phyloP scores from a whole-genome alignment of 2,329 filamentous ascomycete species.

The Colletotrichum caudatum region DNA sequence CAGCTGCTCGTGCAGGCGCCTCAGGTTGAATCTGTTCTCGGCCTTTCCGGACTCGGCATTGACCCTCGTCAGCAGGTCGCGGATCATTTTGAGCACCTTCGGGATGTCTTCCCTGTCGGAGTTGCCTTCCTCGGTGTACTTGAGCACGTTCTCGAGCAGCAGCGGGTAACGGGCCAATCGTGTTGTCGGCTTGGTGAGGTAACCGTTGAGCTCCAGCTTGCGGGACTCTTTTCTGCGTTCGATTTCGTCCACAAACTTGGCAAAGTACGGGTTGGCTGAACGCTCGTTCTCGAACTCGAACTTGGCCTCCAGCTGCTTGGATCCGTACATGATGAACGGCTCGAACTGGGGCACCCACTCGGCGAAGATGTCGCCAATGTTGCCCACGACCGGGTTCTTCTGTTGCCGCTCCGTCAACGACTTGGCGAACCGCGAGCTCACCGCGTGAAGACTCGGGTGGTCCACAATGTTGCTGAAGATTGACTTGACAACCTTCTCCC shows the following conservation, averaged over 20 bases:
- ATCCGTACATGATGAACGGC: constrained; percentile 96
- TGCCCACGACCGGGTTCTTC: constrained; percentile 87
- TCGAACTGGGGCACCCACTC: constrained; percentile 93
- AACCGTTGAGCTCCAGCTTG: constrained; percentile 96
- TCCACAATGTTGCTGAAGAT: constrained; percentile 98
- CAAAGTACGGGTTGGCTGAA: constrained; percentile 84
- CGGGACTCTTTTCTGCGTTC: constrained; percentile 95
- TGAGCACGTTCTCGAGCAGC: constrained; percentile 89
- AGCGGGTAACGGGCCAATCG: constrained; percentile 93
- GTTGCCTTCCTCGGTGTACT: constrained; percentile 89
- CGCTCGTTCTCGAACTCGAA: constrained; percentile 99
- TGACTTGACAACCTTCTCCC: constrained; percentile 90
- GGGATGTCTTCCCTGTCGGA: constrained; percentile 93
- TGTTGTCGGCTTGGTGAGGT: constrained; percentile 97
- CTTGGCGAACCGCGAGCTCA: constrained; percentile 90
- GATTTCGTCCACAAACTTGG: constrained; percentile 95
- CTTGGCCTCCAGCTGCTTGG: constrained; percentile 95
- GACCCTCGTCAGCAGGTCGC: constrained; percentile 86
- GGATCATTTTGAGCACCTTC: constrained; percentile 87
- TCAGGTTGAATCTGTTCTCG: constrained; percentile 96
- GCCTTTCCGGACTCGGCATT: constrained; percentile 97
- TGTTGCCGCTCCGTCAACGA: constrained; percentile 92
- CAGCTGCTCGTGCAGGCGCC: constrained; percentile 90
- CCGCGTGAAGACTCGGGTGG: constrained; percentile 80
- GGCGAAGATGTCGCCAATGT: constrained; percentile 93